phyloP scores from a whole-genome alignment of 495 filamentous ascomycete species.

The Penicillium longicatenatum region DNA sequence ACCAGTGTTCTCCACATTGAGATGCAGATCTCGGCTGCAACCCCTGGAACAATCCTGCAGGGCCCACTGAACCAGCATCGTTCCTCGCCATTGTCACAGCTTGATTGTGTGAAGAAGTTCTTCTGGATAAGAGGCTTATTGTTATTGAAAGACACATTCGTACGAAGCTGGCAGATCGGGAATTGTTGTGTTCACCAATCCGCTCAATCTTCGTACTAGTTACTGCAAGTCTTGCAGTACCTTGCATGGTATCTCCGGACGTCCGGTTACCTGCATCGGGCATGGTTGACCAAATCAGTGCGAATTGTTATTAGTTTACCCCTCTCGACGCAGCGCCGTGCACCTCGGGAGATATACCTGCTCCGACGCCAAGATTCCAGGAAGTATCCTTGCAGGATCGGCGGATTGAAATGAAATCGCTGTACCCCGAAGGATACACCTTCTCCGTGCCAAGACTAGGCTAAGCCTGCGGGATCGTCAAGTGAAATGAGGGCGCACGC shows the following conservation, averaged over 20 bases:
- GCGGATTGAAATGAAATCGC: no score
- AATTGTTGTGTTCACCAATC: neutral
- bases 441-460: neutral
- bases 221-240: neutral
- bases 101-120: neutral
- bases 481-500: neutral
- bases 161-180: no score
- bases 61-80: neutral
- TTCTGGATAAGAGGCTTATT: no score
- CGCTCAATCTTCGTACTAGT: neutral
- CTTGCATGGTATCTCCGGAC: neutral
- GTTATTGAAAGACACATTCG: no score
- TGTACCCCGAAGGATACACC: no score
- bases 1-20: neutral
- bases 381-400: no score
- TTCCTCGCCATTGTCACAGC: neutral
- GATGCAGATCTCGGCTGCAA: neutral
- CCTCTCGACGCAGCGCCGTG: neutral
- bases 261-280: neutral
- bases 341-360: neutral
- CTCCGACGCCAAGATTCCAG: neutral
- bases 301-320: neutral
- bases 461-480: conserved; percentile 1
- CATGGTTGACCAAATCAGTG: neutral
- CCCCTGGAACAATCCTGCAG: neutral